Evolutionary conservation across 1,284 basidiomycete species (phyloP).

Genomic region (Microbotryum intermedium): DNA sequence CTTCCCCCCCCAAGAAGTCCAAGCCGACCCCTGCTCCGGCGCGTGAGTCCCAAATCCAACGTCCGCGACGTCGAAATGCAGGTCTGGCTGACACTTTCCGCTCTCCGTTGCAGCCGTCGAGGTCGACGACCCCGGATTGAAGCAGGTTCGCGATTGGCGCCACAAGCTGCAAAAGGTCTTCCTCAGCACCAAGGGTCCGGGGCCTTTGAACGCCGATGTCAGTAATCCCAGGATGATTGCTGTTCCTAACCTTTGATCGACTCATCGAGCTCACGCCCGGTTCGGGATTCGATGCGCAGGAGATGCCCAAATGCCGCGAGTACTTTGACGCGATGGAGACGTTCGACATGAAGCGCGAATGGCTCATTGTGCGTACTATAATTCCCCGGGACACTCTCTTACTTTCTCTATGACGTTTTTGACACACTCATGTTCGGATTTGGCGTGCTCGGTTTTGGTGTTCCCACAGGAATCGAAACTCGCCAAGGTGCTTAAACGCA

Average conservation of each 20-base stretch:
- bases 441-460: background rate
- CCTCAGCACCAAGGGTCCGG: slow-evolving; percentile 50
- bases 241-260: background rate
- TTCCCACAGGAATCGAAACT: slow-evolving; percentile 75
- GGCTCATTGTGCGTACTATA: slow-evolving; percentile 55
- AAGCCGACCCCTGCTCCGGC: slow-evolving; percentile 13
- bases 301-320: slow-evolving; percentile 52
- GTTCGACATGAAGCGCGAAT: slow-evolving; percentile 77
- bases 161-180: slow-evolving; percentile 85
- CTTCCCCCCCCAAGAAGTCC: slow-evolving; percentile 27
- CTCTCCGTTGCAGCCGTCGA: slow-evolving; percentile 31
- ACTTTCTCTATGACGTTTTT: background rate
- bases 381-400: background rate
- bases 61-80: no score
- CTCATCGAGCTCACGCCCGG: background rate
- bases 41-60: slow-evolving; percentile 1
- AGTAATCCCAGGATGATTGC: background rate
- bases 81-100: background rate
- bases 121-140: slow-evolving; percentile 38
- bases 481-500: slow-evolving; percentile 96
- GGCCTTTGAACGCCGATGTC: slow-evolving; percentile 32
- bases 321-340: slow-evolving; percentile 73
- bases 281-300: slow-evolving; percentile 12
- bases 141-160: slow-evolving; percentile 67
- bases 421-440: background rate